Percentiles rank a stretch among this genome's conserved stretches.
Conservation (phyloP, 163 green algal species). For the Coccomyxa subellipsoidea region DNA sequence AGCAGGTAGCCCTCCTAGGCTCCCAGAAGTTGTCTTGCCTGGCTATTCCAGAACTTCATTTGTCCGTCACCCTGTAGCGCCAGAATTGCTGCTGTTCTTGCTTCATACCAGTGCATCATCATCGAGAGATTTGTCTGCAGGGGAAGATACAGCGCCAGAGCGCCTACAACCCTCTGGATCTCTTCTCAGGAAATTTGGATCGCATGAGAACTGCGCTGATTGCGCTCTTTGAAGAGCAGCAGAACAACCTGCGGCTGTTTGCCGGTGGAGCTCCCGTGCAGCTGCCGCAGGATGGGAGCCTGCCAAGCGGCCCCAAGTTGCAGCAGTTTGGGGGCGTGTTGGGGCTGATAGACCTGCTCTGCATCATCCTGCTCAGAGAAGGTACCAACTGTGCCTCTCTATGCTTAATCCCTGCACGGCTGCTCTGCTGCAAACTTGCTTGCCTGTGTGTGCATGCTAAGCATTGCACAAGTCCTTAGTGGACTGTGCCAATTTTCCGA, state of each 20-base stretch:
- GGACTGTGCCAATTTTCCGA: no score
- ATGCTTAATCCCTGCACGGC: neutral
- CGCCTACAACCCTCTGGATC: slow-evolving; percentile 43
- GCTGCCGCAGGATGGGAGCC: neutral
- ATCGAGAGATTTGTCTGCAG: no score
- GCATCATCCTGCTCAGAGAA: neutral
- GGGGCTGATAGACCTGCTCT: neutral
- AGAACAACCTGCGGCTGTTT: slow-evolving; percentile 37
- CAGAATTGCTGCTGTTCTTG: no score
- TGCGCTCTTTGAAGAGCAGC: slow-evolving; percentile 20
- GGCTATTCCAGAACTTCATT: no score
- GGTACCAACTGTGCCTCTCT: neutral
- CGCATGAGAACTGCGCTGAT: slow-evolving; percentile 16
- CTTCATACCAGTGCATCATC: no score
- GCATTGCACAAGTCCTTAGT: no score
- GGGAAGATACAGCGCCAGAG: slow-evolving; percentile 21
- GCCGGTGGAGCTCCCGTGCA: neutral
- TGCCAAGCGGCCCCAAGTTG: neutral
- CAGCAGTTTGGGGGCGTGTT: neutral
- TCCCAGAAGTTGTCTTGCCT: no score
- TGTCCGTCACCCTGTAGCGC: no score
- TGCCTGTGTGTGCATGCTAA: no score
- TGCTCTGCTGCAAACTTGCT: neutral
- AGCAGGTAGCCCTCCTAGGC: slow-evolving; percentile 25
- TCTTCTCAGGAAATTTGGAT: slow-evolving; percentile 29